phyloP scores from a whole-genome alignment of 2,329 filamentous ascomycete genomes.

The Polychaeton citri region DNA sequence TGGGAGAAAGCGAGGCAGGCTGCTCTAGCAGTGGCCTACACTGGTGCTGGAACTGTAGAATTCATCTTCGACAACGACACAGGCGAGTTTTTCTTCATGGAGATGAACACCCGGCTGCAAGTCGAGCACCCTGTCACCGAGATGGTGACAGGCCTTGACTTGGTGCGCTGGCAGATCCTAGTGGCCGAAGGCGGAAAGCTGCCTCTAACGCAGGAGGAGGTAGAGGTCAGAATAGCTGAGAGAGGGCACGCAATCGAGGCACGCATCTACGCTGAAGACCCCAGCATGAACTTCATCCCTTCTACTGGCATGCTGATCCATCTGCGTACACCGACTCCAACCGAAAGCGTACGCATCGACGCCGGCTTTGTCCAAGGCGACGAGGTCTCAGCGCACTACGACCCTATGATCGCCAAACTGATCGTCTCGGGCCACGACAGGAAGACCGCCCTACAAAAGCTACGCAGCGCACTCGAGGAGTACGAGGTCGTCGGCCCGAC shows the following conservation, averaged over 20 bases:
- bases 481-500: slow-evolving; percentile 89
- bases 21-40: slow-evolving; percentile 49
- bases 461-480: slow-evolving; percentile 65
- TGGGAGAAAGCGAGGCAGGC: slow-evolving; percentile 53
- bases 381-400: slow-evolving; percentile 86
- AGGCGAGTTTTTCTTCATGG: slow-evolving; percentile 57
- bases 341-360: slow-evolving; percentile 73
- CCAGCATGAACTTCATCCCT: slow-evolving; percentile 80
- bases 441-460: slow-evolving; percentile 67
- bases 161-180: slow-evolving; percentile 92
- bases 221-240: slow-evolving; percentile 55
- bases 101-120: slow-evolving; percentile 72
- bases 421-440: slow-evolving; percentile 76
- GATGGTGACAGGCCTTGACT: slow-evolving; percentile 59
- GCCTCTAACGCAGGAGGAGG: slow-evolving; percentile 51
- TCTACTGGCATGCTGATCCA: slow-evolving; percentile 83
- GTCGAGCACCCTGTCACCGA: slow-evolving; percentile 94
- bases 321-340: slow-evolving; percentile 56
- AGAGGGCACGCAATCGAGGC: slow-evolving; percentile 87
- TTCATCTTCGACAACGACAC: slow-evolving; percentile 58
- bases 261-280: slow-evolving; percentile 91
- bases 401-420: slow-evolving; percentile 97
- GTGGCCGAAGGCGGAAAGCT: slow-evolving; percentile 62
- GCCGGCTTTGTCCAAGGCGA: slow-evolving; percentile 86
- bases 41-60: slow-evolving; percentile 54